Conservation (phyloP, 2,329 filamentous ascomycete species). For the Colletotrichum higginsianum region DNA sequence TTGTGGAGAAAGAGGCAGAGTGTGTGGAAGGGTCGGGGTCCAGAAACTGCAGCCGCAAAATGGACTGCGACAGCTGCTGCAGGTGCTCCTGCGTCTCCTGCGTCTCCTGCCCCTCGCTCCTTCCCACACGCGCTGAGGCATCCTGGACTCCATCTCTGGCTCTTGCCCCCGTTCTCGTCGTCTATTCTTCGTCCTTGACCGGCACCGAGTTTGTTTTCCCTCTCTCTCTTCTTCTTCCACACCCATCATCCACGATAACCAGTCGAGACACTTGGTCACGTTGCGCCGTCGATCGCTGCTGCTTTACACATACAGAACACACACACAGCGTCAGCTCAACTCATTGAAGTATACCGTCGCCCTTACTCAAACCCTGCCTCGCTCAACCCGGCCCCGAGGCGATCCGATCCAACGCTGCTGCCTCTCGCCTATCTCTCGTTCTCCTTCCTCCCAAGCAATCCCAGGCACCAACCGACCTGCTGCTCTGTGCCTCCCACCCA, state of each 20-base stretch:
- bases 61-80: slow-evolving; percentile 1
- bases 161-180: background rate
- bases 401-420: slow-evolving; percentile 26
- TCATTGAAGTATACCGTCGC: too few relatives aligned
- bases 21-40: background rate
- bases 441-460: slow-evolving; percentile 10
- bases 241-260: too few relatives aligned
- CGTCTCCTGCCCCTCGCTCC: background rate
- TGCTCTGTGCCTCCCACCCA: slow-evolving; percentile 9
- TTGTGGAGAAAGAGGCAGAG: background rate
- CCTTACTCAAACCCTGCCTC: slow-evolving; percentile 1
- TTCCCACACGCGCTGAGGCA: slow-evolving; percentile 1
- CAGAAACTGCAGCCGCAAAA: background rate
- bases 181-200: background rate
- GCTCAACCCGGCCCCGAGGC: too few relatives aligned
- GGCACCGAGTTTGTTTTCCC: background rate
- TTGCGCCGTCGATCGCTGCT: background rate
- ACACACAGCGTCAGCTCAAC: too few relatives aligned
- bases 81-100: slow-evolving; percentile 5
- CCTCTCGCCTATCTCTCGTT: slow-evolving; percentile 5
- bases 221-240: background rate
- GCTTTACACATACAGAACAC: too few relatives aligned
- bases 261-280: background rate
- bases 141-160: background rate
- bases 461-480: slow-evolving; percentile 10